Evolutionary conservation across 2,329 filamentous ascomycete species (phyloP).

Genomic region (Pseudogymnoascus sp.): DNA sequence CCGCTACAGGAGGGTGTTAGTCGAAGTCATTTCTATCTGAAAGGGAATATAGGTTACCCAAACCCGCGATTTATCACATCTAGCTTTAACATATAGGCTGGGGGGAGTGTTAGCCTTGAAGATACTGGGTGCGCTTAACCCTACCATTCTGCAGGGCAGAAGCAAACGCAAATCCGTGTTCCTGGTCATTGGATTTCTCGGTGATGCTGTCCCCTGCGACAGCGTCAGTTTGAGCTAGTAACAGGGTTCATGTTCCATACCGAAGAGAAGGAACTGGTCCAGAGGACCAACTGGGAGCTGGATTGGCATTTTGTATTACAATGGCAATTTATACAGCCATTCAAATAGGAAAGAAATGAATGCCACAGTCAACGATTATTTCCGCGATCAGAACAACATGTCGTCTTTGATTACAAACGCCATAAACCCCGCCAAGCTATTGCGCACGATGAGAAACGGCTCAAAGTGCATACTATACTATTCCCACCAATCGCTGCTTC

Average conservation of each 20-base stretch:
- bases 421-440: not conserved
- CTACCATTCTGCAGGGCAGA: conserved; percentile 23
- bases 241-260: conserved; percentile 11
- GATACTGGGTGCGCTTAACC: not conserved
- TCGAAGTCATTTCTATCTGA: not conserved
- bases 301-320: not conserved
- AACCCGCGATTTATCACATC: conserved; percentile 24
- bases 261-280: conserved; percentile 21
- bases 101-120: not conserved
- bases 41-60: conserved; percentile 9
- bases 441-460: not conserved
- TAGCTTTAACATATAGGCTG: conserved; percentile 21
- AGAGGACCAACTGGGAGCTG: conserved; percentile 2
- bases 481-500: not conserved
- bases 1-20: conserved; percentile 14
- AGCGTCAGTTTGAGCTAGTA: not conserved
- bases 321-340: not conserved
- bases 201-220: conserved; percentile 24
- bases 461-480: not conserved
- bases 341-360: not conserved
- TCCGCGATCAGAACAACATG: not conserved
- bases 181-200: conserved; percentile 19
- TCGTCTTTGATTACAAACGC: not conserved
- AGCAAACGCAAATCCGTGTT: conserved; percentile 21
- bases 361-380: not conserved